Evolutionary conservation across 495 filamentous ascomycete genomes (phyloP).

Genomic region (Penicillium longicatenatum): DNA sequence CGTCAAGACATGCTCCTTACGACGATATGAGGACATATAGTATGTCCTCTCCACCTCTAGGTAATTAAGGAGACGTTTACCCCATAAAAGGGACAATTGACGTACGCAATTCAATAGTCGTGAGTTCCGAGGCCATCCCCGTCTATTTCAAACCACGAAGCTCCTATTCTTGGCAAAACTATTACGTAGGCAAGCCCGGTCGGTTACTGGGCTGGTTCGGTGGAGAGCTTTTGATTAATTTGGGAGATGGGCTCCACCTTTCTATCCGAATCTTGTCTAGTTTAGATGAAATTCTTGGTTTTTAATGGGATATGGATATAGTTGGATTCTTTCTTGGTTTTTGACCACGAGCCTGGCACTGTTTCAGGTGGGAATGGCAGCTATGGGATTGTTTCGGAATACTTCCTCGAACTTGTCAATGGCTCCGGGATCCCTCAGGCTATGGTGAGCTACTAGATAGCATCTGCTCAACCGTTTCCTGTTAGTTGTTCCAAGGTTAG

Average conservation of each 20-base stretch:
- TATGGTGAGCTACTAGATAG: too few species aligned
- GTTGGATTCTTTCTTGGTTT: not conserved
- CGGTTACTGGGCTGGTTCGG: not conserved
- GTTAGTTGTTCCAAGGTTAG: too few species aligned
- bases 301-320: not conserved
- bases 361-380: not conserved
- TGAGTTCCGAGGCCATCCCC: not conserved
- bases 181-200: not conserved
- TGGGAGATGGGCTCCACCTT: not conserved
- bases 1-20: too few species aligned
- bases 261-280: not conserved
- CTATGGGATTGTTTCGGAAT: too few species aligned
- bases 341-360: not conserved
- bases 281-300: not conserved
- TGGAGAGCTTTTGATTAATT: not conserved
- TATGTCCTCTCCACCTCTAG: too few species aligned
- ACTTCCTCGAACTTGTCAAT: not conserved
- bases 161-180: not conserved
- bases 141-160: not conserved
- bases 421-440: too few species aligned
- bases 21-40: too few species aligned
- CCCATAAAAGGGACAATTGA: slow-evolving; percentile 1
- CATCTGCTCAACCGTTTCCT: too few species aligned
- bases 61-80: not conserved
- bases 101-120: not conserved